Percentiles rank a stretch among this genome's conserved stretches.
Evolutionary conservation across 2,329 filamentous ascomycete genomes (phyloP).

Genomic region (Drechslerella dactyloides): DNA sequence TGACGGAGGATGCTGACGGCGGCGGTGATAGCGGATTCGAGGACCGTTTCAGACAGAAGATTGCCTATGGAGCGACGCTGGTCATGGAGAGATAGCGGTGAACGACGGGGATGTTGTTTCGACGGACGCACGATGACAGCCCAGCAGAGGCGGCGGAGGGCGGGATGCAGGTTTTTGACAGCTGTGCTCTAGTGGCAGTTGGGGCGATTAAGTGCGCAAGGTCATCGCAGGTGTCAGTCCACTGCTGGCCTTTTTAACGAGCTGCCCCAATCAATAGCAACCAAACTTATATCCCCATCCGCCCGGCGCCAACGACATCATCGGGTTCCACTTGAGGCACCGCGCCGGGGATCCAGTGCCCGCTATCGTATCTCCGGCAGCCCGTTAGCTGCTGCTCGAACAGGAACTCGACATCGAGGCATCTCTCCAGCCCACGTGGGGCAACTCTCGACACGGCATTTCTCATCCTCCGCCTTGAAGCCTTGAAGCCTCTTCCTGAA

Average conservation of each 20-base stretch:
- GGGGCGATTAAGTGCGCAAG: constrained; percentile 21
- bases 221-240: constrained; percentile 12
- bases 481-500: neutral
- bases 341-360: neutral
- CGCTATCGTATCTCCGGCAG: neutral
- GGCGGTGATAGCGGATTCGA: neutral
- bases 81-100: neutral
- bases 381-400: neutral
- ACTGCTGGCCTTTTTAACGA: neutral
- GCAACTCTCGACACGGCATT: neutral
- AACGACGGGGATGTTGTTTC: neutral
- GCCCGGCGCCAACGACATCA: constrained; percentile 1
- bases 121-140: neutral
- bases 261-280: neutral
- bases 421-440: neutral
- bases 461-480: neutral
- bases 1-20: neutral
- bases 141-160: neutral
- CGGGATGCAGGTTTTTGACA: constrained; percentile 13
- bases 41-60: neutral
- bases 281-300: neutral
- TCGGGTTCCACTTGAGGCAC: neutral
- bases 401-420: neutral
- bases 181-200: constrained; percentile 5
- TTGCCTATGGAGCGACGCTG: neutral